These are phyloP conservation scores for Salvia splendens DNA, from an alignment of 257 asterid species.

Conservation along the genomic window DNA sequence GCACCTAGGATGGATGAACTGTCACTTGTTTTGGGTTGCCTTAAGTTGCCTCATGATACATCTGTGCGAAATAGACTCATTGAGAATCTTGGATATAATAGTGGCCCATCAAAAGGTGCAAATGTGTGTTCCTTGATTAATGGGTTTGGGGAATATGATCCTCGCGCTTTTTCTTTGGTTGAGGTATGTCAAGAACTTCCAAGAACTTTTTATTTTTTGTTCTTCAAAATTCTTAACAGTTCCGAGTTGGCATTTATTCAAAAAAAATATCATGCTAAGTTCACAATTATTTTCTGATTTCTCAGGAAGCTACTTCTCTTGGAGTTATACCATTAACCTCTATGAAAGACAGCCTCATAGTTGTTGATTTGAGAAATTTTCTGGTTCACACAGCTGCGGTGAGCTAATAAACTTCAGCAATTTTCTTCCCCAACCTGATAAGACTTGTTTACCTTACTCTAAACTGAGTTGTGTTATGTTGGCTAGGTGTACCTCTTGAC, in stretches of 20 bases:
- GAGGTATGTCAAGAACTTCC: slow-evolving; percentile 59
- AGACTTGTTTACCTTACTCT: slow-evolving; percentile 16
- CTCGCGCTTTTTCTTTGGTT: slow-evolving; percentile 86
- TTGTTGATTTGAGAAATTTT: slow-evolving; percentile 66
- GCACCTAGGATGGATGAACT: slow-evolving; percentile 73
- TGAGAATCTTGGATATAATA: slow-evolving; percentile 67
- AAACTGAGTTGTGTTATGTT: slow-evolving; percentile 34
- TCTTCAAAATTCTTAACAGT: slow-evolving; percentile 15
- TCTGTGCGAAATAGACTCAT: slow-evolving; percentile 67
- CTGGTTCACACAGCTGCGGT: slow-evolving; percentile 76
- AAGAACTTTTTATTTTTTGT: slow-evolving; percentile 8
- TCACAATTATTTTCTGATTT: slow-evolving; percentile 32
- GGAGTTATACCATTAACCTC: slow-evolving; percentile 72
- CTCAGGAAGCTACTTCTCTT: slow-evolving; percentile 90
- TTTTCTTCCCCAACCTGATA: slow-evolving; percentile 5
- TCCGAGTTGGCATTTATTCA: slow-evolving; percentile 33
- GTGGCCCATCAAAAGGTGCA: slow-evolving; percentile 50
- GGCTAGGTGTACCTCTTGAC: slow-evolving; percentile 89
- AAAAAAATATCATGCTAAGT: slow-evolving; percentile 24
- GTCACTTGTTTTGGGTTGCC: slow-evolving; percentile 84
- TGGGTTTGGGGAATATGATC: slow-evolving; percentile 96
- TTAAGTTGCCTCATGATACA: slow-evolving; percentile 74
- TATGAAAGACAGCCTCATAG: slow-evolving; percentile 64
- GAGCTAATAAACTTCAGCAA: slow-evolving; percentile 37
- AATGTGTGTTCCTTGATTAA: slow-evolving; percentile 69